These are phyloP conservation scores for Nemania serpens DNA, from an alignment of 2,329 filamentous ascomycete genomes.

Conservation along the genomic window DNA sequence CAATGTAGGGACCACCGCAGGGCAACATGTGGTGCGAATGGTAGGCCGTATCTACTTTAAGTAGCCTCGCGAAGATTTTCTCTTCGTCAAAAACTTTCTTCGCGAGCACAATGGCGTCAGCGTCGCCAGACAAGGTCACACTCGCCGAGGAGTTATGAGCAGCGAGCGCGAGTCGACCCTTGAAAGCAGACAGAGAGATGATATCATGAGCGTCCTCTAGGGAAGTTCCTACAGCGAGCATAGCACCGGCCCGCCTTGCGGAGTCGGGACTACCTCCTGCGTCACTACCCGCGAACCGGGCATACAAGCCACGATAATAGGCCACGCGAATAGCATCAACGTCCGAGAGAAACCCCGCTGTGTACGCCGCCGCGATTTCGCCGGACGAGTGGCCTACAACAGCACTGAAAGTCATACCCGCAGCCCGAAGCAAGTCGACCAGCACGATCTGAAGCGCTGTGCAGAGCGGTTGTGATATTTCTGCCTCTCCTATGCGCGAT, in stretches of 20 bases:
- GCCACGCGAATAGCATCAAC: constrained; percentile 50
- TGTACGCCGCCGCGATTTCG: constrained; percentile 54
- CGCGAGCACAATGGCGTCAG: constrained; percentile 35
- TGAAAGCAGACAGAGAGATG: constrained; percentile 30
- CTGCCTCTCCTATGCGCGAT: constrained; percentile 40
- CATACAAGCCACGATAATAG: constrained; percentile 50
- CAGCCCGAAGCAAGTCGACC: constrained; percentile 23
- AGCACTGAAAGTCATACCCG: constrained; percentile 21
- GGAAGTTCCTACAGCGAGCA: constrained; percentile 53
- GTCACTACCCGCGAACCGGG: constrained; percentile 24
- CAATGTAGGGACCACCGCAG: constrained; percentile 26
- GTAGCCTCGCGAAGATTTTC: constrained; percentile 11
- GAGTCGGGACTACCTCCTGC: too few relatives aligned
- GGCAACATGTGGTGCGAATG: constrained; percentile 3
- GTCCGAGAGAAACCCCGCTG: constrained; percentile 48
- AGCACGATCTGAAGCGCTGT: constrained; percentile 34
- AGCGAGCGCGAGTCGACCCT: constrained; percentile 39
- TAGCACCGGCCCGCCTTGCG: constrained; percentile 46
- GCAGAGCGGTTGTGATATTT: constrained; percentile 39
- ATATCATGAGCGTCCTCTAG: constrained; percentile 39
- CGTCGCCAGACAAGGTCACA: constrained; percentile 45
- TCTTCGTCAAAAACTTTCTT: constrained; percentile 32
- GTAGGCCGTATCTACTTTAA: background rate
- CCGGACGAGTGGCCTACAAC: constrained; percentile 43
- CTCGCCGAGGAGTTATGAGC: constrained; percentile 44